These are phyloP conservation scores for Colletotrichum neosansevieriae DNA, from an alignment of 2,329 filamentous ascomycete genomes.

Conservation along the genomic window DNA sequence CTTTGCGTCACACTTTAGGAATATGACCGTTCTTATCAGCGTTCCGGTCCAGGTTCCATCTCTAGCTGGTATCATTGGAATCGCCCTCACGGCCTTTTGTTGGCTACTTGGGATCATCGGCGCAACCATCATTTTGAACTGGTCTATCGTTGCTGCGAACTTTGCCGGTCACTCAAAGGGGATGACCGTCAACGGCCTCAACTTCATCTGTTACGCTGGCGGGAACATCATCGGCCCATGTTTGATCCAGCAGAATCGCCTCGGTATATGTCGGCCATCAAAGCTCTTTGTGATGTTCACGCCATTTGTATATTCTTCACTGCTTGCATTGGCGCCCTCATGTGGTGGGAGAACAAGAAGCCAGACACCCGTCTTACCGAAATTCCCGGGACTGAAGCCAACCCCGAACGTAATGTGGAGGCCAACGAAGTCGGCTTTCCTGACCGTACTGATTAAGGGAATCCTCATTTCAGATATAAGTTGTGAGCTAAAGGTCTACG, in stretches of 20 bases:
- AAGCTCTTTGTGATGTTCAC: constrained; percentile 1
- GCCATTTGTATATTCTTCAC: constrained; percentile 9
- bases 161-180: constrained; percentile 65
- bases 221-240: constrained; percentile 61
- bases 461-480: constrained; percentile 12
- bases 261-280: constrained; percentile 7
- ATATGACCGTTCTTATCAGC: neutral
- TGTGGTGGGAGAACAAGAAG: constrained; percentile 10
- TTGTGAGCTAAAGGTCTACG: neutral
- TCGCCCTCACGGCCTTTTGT: constrained; percentile 64
- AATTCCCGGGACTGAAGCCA: neutral
- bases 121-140: constrained; percentile 62
- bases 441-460: constrained; percentile 3
- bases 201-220: constrained; percentile 61
- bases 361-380: neutral
- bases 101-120: constrained; percentile 65
- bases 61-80: constrained; percentile 61
- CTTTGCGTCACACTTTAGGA: neutral
- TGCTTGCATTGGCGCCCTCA: neutral
- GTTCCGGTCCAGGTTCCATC: constrained; percentile 39
- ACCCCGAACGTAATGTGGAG: constrained; percentile 17
- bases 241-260: constrained; percentile 11
- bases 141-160: constrained; percentile 62
- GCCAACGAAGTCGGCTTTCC: constrained; percentile 9
- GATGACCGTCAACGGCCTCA: constrained; percentile 60